Percentiles rank a stretch among this genome's conserved stretches.
These are phyloP conservation scores for Phytophthora multivora DNA, from an alignment of 352 stramenopile genomes.

Conservation along the genomic window DNA sequence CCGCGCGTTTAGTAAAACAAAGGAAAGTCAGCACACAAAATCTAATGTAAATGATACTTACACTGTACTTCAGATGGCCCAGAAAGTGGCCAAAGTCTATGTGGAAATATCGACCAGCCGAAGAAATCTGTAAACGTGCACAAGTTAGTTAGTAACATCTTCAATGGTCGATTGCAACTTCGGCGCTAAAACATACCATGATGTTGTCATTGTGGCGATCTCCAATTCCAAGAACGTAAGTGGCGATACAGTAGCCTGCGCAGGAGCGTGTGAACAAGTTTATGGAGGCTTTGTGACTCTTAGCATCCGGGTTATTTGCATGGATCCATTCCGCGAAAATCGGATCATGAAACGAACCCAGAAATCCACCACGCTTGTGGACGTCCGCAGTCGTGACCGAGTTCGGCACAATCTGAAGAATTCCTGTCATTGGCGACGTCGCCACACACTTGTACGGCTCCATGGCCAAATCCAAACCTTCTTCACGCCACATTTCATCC, in stretches of 20 bases:
- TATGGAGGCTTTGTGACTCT: conserved; percentile 56
- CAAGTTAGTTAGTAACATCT: not conserved
- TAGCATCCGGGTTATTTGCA: conserved; percentile 71
- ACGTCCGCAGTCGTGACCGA: conserved; percentile 91
- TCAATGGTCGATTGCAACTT: too few species aligned
- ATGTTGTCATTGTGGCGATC: conserved; percentile 97
- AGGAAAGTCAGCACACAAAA: not conserved
- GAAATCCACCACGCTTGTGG: conserved; percentile 75
- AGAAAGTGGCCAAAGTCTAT: conserved; percentile 89
- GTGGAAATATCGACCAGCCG: conserved; percentile 81
- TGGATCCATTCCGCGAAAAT: conserved; percentile 83
- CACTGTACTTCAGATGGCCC: conserved; percentile 84
- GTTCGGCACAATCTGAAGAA: conserved; percentile 91
- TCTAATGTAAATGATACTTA: conserved; percentile 18
- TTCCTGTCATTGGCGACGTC: conserved; percentile 88
- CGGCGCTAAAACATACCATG: conserved; percentile 71
- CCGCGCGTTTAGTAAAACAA: not conserved
- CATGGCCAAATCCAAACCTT: conserved; percentile 90
- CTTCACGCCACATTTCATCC: conserved; percentile 91
- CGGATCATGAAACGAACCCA: conserved; percentile 78
- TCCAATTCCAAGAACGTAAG: conserved; percentile 93
- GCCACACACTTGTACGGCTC: conserved; percentile 90
- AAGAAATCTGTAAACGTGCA: conserved; percentile 49
- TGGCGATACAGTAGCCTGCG: conserved; percentile 93
- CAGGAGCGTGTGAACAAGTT: conserved; percentile 86